Evolutionary conservation across 768 basidiomycete species (phyloP).

Genomic region (Suillus subluteus): DNA sequence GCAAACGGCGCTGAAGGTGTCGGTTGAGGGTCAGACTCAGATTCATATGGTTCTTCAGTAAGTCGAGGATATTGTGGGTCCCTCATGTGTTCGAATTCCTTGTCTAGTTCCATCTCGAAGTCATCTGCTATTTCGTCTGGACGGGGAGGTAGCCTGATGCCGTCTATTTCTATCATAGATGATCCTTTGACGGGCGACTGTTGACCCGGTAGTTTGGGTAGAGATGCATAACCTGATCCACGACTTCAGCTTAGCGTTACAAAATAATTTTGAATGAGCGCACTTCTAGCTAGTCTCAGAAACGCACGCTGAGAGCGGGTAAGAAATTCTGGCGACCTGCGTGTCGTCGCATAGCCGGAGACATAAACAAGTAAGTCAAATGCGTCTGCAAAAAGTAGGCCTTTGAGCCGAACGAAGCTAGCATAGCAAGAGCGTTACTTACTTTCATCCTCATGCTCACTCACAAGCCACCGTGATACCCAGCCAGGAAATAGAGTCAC

Average conservation of each 20-base stretch:
- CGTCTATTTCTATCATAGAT: conserved; percentile 32
- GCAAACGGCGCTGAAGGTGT: conserved; percentile 14
- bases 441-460: conserved; percentile 32
- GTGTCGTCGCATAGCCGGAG: conserved; percentile 74
- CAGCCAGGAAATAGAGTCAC: conserved; percentile 79
- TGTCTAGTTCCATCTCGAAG: conserved; percentile 59
- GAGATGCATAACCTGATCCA: conserved; percentile 67
- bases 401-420: conserved; percentile 5
- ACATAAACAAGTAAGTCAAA: conserved; percentile 77
- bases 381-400: conserved; percentile 37
- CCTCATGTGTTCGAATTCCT: conserved; percentile 41
- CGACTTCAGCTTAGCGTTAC: conserved; percentile 12
- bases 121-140: conserved; percentile 65
- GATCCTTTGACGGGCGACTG: conserved; percentile 21
- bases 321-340: conserved; percentile 59
- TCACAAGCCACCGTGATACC: conserved; percentile 60
- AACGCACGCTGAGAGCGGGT: conserved; percentile 80
- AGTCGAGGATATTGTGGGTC: conserved; percentile 9
- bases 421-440: not conserved
- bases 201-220: conserved; percentile 57
- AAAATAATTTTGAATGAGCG: conserved; percentile 9
- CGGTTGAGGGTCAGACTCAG: conserved; percentile 19
- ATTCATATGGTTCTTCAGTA: conserved; percentile 8
- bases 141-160: conserved; percentile 56
- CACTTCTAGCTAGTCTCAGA: conserved; percentile 78